These are phyloP conservation scores for Clonostachys solani DNA, from an alignment of 2,329 filamentous ascomycete genomes.

Conservation along the genomic window DNA sequence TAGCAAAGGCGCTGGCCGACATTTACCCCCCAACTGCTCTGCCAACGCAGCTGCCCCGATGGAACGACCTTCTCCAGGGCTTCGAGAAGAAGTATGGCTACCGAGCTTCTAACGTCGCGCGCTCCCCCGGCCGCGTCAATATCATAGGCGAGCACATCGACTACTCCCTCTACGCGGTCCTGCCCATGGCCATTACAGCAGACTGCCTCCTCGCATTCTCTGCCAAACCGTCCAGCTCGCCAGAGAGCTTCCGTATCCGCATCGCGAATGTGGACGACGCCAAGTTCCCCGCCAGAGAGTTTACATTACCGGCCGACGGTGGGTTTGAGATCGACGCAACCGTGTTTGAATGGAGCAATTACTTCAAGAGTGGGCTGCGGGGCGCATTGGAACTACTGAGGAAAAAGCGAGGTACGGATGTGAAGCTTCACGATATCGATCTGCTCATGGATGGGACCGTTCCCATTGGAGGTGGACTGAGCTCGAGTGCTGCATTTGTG, in stretches of 20 bases:
- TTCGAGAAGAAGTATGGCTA: conserved; percentile 70
- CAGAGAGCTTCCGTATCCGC: conserved; percentile 58
- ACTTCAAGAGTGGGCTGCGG: conserved; percentile 88
- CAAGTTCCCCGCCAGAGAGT: conserved; percentile 73
- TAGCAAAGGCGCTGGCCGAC: conserved; percentile 69
- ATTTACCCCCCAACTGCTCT: conserved; percentile 79
- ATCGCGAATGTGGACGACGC: conserved; percentile 74
- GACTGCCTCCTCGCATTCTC: conserved; percentile 85
- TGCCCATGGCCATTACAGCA: conserved; percentile 92
- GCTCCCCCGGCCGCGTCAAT: conserved; percentile 92
- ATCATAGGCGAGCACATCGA: conserved; percentile 99
- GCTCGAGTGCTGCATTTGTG: conserved; percentile 90
- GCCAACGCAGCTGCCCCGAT: conserved; percentile 64
- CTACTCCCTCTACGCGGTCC: conserved; percentile 92
- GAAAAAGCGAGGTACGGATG: conserved; percentile 51
- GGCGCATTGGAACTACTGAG: conserved; percentile 77
- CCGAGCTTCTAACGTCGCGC: conserved; percentile 73
- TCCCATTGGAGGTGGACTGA: conserved; percentile 86
- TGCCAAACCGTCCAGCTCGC: conserved; percentile 42
- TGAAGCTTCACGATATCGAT: conserved; percentile 70
- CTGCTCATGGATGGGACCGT: conserved; percentile 89
- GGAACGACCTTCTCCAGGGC: conserved; percentile 65
- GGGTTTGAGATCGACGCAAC: conserved; percentile 78
- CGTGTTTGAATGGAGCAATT: conserved; percentile 93
- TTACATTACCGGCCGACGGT: conserved; percentile 60